Evolutionary conservation across 768 basidiomycete genomes (phyloP).

Genomic region (Rhizopogon salebrosus): DNA sequence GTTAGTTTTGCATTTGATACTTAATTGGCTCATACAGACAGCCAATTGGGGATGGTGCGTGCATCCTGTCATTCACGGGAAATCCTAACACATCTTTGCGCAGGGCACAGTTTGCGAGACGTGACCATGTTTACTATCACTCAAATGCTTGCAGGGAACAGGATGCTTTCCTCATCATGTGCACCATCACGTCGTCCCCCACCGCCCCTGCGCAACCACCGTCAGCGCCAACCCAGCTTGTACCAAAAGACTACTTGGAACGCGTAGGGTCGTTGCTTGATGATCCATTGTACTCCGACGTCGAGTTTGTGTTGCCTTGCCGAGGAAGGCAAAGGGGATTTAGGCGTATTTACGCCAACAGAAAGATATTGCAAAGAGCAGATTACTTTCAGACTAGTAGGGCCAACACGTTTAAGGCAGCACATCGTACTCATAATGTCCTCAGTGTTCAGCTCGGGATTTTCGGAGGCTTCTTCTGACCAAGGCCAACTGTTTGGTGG

Average conservation of each 20-base stretch:
- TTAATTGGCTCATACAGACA: slow-evolving; percentile 37
- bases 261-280: slow-evolving; percentile 73
- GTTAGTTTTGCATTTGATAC: slow-evolving; percentile 9
- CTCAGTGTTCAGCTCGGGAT: slow-evolving; percentile 70
- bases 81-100: slow-evolving; percentile 1
- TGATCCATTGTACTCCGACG: slow-evolving; percentile 80
- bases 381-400: slow-evolving; percentile 78
- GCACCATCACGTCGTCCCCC: slow-evolving; percentile 71
- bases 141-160: slow-evolving; percentile 44
- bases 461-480: slow-evolving; percentile 50
- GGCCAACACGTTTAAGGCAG: slow-evolving; percentile 5
- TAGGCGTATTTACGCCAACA: slow-evolving; percentile 61
- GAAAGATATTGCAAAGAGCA: slow-evolving; percentile 59
- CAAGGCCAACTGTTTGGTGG: slow-evolving; percentile 15
- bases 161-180: slow-evolving; percentile 73
- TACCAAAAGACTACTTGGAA: slow-evolving; percentile 64
- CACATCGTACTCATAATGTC: not conserved
- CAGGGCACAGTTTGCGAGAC: slow-evolving; percentile 76
- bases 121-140: slow-evolving; percentile 66
- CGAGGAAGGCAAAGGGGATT: slow-evolving; percentile 31
- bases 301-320: slow-evolving; percentile 70
- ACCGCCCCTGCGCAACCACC: slow-evolving; percentile 43
- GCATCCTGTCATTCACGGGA: not conserved
- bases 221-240: slow-evolving; percentile 40
- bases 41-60: slow-evolving; percentile 85